A percentile compares a stretch with the other conserved stretches of the same genome.
Evolutionary conservation across 495 filamentous ascomycete genomes (phyloP).

Genomic region (Aspergillus sclerotioniger): DNA sequence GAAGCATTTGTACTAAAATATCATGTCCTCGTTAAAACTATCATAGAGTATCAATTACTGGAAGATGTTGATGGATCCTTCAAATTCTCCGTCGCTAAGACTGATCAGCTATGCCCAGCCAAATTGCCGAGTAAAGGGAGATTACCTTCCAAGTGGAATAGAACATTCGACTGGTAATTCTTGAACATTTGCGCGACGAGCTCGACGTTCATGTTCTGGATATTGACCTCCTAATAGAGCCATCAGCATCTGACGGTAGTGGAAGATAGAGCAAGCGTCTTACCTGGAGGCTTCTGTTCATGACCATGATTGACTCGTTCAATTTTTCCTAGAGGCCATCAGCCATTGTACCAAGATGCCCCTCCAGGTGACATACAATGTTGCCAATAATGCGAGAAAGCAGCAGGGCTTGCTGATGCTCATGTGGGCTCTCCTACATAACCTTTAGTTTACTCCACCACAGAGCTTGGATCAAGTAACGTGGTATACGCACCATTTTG

Average conservation of each 20-base stretch:
- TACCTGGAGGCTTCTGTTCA: slow-evolving; percentile 91
- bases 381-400: slow-evolving; percentile 96
- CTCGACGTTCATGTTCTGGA: slow-evolving; percentile 98
- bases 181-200: slow-evolving; percentile 99
- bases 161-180: slow-evolving; percentile 97
- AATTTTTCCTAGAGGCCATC: slow-evolving; percentile 76
- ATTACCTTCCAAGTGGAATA: slow-evolving; percentile 94
- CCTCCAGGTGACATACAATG: slow-evolving; percentile 59
- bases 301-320: slow-evolving; percentile 86
- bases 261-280: not conserved
- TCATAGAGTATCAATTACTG: not conserved
- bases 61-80: slow-evolving; percentile 60
- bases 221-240: slow-evolving; percentile 78
- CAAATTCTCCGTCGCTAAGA: slow-evolving; percentile 76
- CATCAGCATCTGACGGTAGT: slow-evolving; percentile 1
- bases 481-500: slow-evolving; percentile 19
- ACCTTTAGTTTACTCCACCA: not conserved
- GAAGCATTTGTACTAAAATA: not conserved
- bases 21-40: not conserved
- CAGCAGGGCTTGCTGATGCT: slow-evolving; percentile 92
- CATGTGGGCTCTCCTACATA: slow-evolving; percentile 87
- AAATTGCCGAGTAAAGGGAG: not conserved
- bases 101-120: slow-evolving; percentile 9
- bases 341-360: slow-evolving; percentile 3
- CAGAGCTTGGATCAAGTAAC: not conserved